Base-by-base conservation (phyloP, 2,329 filamentous ascomycete genomes). In the Aureobasidium pullulans region DNA sequence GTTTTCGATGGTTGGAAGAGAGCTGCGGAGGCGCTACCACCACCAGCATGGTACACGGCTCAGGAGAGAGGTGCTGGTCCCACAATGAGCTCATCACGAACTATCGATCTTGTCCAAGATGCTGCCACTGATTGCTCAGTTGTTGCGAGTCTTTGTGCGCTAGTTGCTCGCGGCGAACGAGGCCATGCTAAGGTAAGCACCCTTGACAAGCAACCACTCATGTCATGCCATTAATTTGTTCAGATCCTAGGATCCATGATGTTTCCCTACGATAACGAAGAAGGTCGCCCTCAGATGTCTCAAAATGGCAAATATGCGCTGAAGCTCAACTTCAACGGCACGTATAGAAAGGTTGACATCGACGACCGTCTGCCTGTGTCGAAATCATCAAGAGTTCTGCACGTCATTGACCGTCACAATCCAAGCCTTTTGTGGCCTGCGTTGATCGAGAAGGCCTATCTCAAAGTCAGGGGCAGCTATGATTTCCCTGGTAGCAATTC, bases 401-500 rank as follows among this genome's bases (percentile, higher is more conserved):
- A 96, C 71, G 92, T 97, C 9, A 82, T 95, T 47, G 93, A 97
- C 67, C 83, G 90, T 37, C 86, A 86, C 43, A 91, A 96, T 64
- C 87, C 89, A 4, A 79, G 76, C n/a, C 78, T 95, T 13, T 75
- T 97, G 13, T 97, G 93, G 91, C 94, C 94, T 6, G 91, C 93
- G 2, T 79, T 99, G 4, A 77, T 97, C 15, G 94, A 99, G 71
- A 99, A 99, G 70, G 94, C 94, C 0, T 99, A 99, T 66, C 78
- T 99, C 1, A 99, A 97, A 76, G 84, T 97, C 10, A 84, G 93
- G 59, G 94, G 94, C 31, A 94, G 94, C 36, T 99, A 99, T 71
- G 92, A 99, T 69, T 99, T 99, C 65, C 93, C 94, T 0, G 94
- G 94, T 7, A 97, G 94, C 68, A 97, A 97, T 71, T 97, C 93